Evolutionary conservation across 1,139 yeast species (phyloP), one percentile per base, ranked within the genome.

Genomic region (Blastobotrys elegans): DNA sequence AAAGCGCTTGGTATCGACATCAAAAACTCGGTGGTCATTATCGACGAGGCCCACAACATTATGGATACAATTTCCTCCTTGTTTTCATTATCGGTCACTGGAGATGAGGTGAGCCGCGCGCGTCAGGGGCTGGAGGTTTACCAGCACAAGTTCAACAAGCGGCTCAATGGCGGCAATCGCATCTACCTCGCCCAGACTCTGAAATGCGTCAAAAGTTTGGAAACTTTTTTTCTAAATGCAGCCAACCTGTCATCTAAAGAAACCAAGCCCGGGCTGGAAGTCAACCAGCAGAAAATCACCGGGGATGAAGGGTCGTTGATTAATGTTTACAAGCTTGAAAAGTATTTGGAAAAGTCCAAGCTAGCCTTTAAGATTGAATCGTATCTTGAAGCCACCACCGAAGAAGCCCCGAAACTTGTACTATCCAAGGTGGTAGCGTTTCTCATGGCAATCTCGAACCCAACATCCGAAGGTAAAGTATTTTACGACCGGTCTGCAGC

Each of bases 1-100:
- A 71, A 73, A 3, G 69, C 80, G 0, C 64, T 88, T 43, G 78
- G 80, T 1, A 62, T 90, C 4, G 73, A 81, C 43, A 61, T 90
- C 14, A 73, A 75, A 45, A 75, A 80, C 51, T 74, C 92, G 0
- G 76, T 90, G 5, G 77, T 92, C 1, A 76, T 92, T 2, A 82
- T 90, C 33, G 98, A 90, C 62, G 98, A 90, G 61, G 97, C 97
- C 0, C 98, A 90, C 62, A 90, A 90, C 61, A 68, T 90, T 36
- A 63, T 89, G 29, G 97, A 89, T 56, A 81, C 90, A 0, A 79
- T 90, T 3, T 77, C 83, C 1, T 70, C 85, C 1, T 69, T 90
- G 53, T 76, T 84, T 57, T 87, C 96, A 0, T 75, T 80, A 1
- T 65, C 76, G 2, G 69, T 90, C 1, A 71, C 84, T 0, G 57